These are phyloP conservation scores for Hypoxylon sp. DNA, from an alignment of 2,329 filamentous ascomycete species.

Conservation along the genomic window DNA sequence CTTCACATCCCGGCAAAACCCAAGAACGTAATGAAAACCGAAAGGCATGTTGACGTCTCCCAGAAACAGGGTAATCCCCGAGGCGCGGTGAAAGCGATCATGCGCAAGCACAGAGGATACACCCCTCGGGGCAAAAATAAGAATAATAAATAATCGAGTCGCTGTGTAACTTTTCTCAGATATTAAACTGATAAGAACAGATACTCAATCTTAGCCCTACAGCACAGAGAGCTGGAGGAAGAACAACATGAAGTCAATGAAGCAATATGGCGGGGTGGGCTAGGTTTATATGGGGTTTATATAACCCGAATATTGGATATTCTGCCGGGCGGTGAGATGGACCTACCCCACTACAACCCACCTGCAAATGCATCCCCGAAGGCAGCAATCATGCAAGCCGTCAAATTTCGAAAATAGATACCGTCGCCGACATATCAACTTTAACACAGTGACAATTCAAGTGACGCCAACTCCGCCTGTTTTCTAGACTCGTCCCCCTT, in stretches of 20 bases:
- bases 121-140: constrained; percentile 69
- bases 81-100: constrained; percentile 71
- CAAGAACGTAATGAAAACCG: constrained; percentile 65
- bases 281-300: constrained; percentile 8
- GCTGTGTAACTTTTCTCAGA: constrained; percentile 61
- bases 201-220: constrained; percentile 72
- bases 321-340: constrained; percentile 32
- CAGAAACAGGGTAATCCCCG: constrained; percentile 74
- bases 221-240: constrained; percentile 61
- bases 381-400: not conserved
- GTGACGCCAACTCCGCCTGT: not conserved
- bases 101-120: constrained; percentile 74
- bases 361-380: not conserved
- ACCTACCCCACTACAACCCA: constrained; percentile 18
- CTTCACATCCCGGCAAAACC: constrained; percentile 65
- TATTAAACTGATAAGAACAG: constrained; percentile 80
- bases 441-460: not conserved
- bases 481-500: not conserved
- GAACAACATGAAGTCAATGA: constrained; percentile 34
- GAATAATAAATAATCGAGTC: constrained; percentile 67
- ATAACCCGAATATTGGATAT: not conserved
- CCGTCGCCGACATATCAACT: not conserved
- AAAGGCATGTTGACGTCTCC: constrained; percentile 66
- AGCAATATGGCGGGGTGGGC: constrained; percentile 1
- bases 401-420: not conserved